Conservation (phyloP, 306 rosid genomes). For the Citrullus mucosospermus region DNA sequence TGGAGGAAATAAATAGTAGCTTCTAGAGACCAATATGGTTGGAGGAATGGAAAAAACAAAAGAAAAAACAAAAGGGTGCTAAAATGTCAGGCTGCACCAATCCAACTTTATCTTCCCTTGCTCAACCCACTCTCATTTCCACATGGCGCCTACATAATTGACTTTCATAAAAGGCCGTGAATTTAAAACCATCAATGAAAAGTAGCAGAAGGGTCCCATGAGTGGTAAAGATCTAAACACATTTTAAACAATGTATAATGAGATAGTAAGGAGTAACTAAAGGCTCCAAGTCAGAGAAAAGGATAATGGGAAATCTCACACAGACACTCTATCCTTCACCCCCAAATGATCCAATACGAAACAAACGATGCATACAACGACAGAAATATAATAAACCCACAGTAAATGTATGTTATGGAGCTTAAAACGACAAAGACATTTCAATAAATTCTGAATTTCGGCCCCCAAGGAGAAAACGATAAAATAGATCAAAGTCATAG, state of each 20-base stretch:
- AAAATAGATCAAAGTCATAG: background rate
- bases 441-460: background rate
- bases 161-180: background rate
- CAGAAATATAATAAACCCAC: background rate
- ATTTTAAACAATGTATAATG: background rate
- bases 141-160: slow-evolving; percentile 3
- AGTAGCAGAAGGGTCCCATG: background rate
- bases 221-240: background rate
- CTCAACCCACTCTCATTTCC: background rate
- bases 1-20: background rate
- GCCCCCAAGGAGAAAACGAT: background rate
- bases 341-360: background rate
- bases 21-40: background rate
- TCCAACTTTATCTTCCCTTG: background rate
- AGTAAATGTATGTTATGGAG: background rate
- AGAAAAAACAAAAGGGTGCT: background rate
- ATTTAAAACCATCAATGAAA: background rate
- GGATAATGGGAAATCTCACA: background rate
- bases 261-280: background rate
- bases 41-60: background rate
- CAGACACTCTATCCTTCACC: background rate
- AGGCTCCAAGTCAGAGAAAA: background rate
- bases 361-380: slow-evolving; percentile 1
- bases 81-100: background rate
- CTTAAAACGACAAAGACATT: background rate